phyloP scores from a whole-genome alignment of 495 filamentous ascomycete genomes.

The Aspergillus saccharolyticus region DNA sequence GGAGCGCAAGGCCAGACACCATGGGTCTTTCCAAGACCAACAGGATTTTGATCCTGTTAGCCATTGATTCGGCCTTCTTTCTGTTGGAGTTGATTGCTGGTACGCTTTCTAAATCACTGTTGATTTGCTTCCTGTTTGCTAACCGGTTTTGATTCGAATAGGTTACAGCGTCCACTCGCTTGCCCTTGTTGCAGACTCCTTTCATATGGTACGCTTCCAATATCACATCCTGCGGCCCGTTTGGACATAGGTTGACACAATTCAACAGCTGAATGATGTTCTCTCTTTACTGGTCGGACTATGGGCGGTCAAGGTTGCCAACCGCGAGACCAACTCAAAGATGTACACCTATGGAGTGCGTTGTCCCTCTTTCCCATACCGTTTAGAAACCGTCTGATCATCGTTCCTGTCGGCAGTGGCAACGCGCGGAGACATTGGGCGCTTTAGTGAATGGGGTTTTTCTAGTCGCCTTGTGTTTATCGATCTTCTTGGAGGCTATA shows the following conservation, averaged over 20 bases:
- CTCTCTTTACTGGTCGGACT: slow-evolving; percentile 86
- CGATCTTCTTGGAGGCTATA: slow-evolving; percentile 91
- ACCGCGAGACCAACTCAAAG: slow-evolving; percentile 70
- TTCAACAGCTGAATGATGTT: slow-evolving; percentile 76
- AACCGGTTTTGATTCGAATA: slow-evolving; percentile 20
- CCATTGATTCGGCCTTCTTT: slow-evolving; percentile 86
- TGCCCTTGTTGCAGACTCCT: slow-evolving; percentile 91
- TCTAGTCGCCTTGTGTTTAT: slow-evolving; percentile 87
- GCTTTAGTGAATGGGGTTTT: slow-evolving; percentile 96
- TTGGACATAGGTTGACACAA: slow-evolving; percentile 13
- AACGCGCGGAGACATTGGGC: slow-evolving; percentile 96
- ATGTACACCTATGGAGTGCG: slow-evolving; percentile 91
- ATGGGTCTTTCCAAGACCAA: slow-evolving; percentile 94
- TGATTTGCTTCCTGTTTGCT: slow-evolving; percentile 7
- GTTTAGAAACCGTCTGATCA: slow-evolving; percentile 14
- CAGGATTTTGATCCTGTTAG: slow-evolving; percentile 87
- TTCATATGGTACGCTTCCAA: slow-evolving; percentile 76
- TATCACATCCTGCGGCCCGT: neutral
- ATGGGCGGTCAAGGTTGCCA: slow-evolving; percentile 89
- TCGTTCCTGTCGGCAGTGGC: slow-evolving; percentile 57
- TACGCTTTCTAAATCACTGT: slow-evolving; percentile 23
- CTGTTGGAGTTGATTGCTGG: slow-evolving; percentile 78
- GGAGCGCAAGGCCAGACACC: slow-evolving; percentile 25
- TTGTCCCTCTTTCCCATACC: slow-evolving; percentile 10
- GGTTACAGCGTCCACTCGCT: slow-evolving; percentile 83